Conservation (phyloP, 768 basidiomycete genomes). For the Ephemerocybe angulata region DNA sequence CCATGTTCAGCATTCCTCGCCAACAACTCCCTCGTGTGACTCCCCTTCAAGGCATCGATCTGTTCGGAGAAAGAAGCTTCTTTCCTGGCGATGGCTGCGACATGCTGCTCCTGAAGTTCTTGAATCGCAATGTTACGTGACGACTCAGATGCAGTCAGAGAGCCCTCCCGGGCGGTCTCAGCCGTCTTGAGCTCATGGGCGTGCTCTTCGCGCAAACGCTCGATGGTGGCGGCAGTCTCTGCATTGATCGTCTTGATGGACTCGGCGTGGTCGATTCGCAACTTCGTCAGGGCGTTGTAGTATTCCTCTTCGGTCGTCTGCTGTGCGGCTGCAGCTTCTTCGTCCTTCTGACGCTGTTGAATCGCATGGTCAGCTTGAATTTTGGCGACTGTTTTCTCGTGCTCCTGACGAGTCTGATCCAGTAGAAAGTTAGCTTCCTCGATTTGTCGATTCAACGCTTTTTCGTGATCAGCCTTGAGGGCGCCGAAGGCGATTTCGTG, state of each 20-base stretch:
- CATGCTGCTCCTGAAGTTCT: slow-evolving; percentile 70
- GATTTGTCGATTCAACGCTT: slow-evolving; percentile 48
- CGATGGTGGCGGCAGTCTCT: slow-evolving; percentile 59
- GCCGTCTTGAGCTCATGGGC: slow-evolving; percentile 66
- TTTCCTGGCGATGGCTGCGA: slow-evolving; percentile 60
- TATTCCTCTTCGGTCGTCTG: slow-evolving; percentile 78
- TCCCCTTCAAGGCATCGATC: slow-evolving; percentile 59
- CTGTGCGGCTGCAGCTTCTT: slow-evolving; percentile 51
- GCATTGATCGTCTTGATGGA: slow-evolving; percentile 57
- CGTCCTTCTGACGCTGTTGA: slow-evolving; percentile 56
- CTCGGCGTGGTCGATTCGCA: slow-evolving; percentile 69
- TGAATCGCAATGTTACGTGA: slow-evolving; percentile 58
- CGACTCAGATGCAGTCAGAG: slow-evolving; percentile 70
- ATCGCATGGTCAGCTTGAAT: slow-evolving; percentile 52
- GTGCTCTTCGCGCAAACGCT: slow-evolving; percentile 75
- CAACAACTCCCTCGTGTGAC: slow-evolving; percentile 52
- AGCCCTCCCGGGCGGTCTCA: slow-evolving; percentile 73
- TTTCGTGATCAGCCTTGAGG: slow-evolving; percentile 51
- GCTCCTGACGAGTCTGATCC: slow-evolving; percentile 46
- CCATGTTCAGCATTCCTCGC: slow-evolving; percentile 61
- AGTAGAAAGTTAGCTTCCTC: slow-evolving; percentile 53
- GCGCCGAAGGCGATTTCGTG: slow-evolving; percentile 61
- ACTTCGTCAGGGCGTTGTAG: slow-evolving; percentile 73
- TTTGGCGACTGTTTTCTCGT: slow-evolving; percentile 49
- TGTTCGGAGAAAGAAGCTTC: slow-evolving; percentile 64